phyloP scores from a whole-genome alignment of 148 eudicot genomes.

The Chenopodium album region DNA sequence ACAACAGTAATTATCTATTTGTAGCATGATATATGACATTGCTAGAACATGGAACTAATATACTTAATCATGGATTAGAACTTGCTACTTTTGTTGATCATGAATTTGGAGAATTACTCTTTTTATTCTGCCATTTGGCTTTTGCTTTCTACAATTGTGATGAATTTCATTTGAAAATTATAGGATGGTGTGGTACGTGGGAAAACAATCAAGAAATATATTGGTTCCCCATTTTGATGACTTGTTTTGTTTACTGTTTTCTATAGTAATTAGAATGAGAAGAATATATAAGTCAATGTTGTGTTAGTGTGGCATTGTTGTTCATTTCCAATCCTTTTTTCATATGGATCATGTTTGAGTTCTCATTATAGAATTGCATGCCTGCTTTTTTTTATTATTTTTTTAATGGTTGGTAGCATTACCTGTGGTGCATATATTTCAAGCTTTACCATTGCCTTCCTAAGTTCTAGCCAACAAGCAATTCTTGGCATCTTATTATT shows the following conservation, averaged over 20 bases:
- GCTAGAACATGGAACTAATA: too few relatives aligned
- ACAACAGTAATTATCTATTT: too few relatives aligned
- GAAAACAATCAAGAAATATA: too few relatives aligned
- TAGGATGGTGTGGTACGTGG: too few relatives aligned
- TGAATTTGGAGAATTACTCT: too few relatives aligned
- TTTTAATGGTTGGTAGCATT: background rate
- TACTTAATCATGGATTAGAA: too few relatives aligned
- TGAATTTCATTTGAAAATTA: too few relatives aligned
- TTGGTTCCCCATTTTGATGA: background rate
- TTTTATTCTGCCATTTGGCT: too few relatives aligned
- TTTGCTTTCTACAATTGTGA: too few relatives aligned
- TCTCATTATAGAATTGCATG: background rate
- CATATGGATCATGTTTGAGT: background rate
- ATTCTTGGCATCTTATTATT: background rate
- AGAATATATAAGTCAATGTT: background rate
- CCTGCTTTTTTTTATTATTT: background rate
- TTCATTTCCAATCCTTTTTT: background rate
- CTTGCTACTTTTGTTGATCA: too few relatives aligned
- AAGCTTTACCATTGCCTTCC: background rate
- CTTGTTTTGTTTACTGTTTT: background rate
- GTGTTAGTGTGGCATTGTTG: background rate
- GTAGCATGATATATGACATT: too few relatives aligned
- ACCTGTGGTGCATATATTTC: background rate
- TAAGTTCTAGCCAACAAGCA: background rate
- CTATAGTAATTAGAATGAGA: background rate